phyloP scores from a whole-genome alignment of 805 yeast species.

The Zygotorulaspora florentina region DNA sequence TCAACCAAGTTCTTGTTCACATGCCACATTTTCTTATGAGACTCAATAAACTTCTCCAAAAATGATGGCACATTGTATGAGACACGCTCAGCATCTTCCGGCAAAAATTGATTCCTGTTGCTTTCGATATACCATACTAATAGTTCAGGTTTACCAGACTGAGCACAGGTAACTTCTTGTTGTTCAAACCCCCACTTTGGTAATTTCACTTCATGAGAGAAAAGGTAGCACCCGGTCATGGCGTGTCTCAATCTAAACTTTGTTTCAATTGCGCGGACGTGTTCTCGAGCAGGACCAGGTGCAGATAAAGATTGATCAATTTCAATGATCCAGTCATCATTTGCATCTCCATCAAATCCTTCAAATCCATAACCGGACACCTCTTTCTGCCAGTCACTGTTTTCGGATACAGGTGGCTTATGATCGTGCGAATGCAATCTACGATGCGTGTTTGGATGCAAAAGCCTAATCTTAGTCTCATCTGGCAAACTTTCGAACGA shows the following conservation, averaged over 20 bases:
- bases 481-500: conserved; percentile 59
- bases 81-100: conserved; percentile 43
- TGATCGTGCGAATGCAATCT: conserved; percentile 82
- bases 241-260: conserved; percentile 74
- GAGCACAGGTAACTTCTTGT: conserved; percentile 79
- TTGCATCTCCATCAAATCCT: conserved; percentile 77
- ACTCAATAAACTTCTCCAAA: conserved; percentile 57
- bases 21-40: conserved; percentile 73
- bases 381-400: conserved; percentile 77
- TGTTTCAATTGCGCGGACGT: conserved; percentile 62
- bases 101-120: conserved; percentile 50
- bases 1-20: conserved; percentile 65
- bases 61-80: conserved; percentile 53
- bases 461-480: conserved; percentile 67
- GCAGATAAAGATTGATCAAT: conserved; percentile 53
- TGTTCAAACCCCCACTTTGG: conserved; percentile 84
- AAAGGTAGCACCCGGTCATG: conserved; percentile 71
- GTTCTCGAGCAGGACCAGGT: conserved; percentile 48
- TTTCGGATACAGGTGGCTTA: conserved; percentile 69
- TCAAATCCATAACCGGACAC: conserved; percentile 71
- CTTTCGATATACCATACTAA: conserved; percentile 73
- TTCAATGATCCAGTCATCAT: conserved; percentile 77
- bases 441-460: conserved; percentile 52
- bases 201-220: conserved; percentile 68
- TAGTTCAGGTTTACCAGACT: conserved; percentile 57